Percentiles rank a stretch among this genome's conserved stretches.
Conservation (phyloP, 345 rosid genomes). For the Euphorbia peplus region DNA sequence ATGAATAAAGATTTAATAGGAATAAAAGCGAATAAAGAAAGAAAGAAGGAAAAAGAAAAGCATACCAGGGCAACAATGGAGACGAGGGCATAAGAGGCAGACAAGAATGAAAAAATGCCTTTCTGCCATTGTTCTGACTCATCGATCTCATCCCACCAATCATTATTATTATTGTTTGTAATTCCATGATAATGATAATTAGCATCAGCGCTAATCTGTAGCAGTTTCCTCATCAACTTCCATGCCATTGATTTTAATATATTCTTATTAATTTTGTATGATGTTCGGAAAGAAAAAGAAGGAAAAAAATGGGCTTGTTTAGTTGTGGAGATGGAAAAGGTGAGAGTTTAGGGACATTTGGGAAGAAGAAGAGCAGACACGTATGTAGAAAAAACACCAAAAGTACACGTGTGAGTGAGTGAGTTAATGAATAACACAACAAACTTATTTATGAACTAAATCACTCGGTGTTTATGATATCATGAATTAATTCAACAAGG, state of each 20-base stretch:
- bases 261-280: too few relatives aligned
- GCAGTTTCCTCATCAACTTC: slow-evolving; percentile 18
- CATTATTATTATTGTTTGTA: slow-evolving; percentile 10
- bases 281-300: neutral
- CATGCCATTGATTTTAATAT: slow-evolving; percentile 1
- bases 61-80: slow-evolving; percentile 57
- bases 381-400: neutral
- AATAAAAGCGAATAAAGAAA: neutral
- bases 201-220: slow-evolving; percentile 10
- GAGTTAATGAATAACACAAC: slow-evolving; percentile 11
- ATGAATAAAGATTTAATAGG: too few relatives aligned
- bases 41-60: neutral
- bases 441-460: neutral
- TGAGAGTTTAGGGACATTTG: slow-evolving; percentile 10
- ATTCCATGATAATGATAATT: too few relatives aligned
- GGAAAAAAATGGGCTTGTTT: neutral
- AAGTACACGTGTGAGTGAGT: slow-evolving; percentile 1
- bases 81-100: slow-evolving; percentile 47
- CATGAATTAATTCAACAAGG: too few relatives aligned
- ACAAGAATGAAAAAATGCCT: slow-evolving; percentile 43
- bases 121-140: slow-evolving; percentile 55
- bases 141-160: slow-evolving; percentile 56
- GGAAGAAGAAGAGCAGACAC: slow-evolving; percentile 11
- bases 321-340: neutral
- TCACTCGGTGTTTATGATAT: too few relatives aligned